A percentile compares a stretch with the other conserved stretches of the same genome.
phyloP scores from a whole-genome alignment of 495 filamentous ascomycete species.

The Podospora pseudocomata region DNA sequence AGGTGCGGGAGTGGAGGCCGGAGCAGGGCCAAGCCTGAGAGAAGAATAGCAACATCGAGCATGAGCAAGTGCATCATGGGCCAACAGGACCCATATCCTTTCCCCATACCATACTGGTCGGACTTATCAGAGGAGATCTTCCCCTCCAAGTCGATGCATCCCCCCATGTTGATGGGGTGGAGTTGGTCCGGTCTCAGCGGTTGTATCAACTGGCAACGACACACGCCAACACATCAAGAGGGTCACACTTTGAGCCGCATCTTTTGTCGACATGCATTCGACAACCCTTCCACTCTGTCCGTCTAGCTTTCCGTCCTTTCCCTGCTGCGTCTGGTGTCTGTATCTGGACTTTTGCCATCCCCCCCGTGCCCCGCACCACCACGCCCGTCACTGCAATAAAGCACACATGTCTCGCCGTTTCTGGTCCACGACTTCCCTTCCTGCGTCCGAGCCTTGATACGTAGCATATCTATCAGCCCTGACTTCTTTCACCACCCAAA shows the following conservation, averaged over 20 bases:
- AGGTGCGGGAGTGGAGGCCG: slow-evolving; percentile 9
- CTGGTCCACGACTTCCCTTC: slow-evolving; percentile 41
- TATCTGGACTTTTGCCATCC: slow-evolving; percentile 44
- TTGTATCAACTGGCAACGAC: slow-evolving; percentile 76
- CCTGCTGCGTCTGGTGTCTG: slow-evolving; percentile 39
- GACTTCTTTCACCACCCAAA: slow-evolving; percentile 29
- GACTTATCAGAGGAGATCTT: slow-evolving; percentile 47
- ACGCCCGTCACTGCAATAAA: slow-evolving; percentile 56
- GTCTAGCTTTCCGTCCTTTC: slow-evolving; percentile 45
- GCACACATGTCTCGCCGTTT: slow-evolving; percentile 59
- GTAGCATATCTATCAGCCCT: slow-evolving; percentile 47
- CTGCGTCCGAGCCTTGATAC: slow-evolving; percentile 48
- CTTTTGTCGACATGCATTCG: slow-evolving; percentile 49
- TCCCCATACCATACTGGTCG: slow-evolving; percentile 37
- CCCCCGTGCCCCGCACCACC: slow-evolving; percentile 45
- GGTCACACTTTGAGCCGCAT: slow-evolving; percentile 62
- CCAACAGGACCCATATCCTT: slow-evolving; percentile 33
- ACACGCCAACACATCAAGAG: slow-evolving; percentile 90
- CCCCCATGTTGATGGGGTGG: slow-evolving; percentile 54
- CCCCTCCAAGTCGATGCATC: slow-evolving; percentile 43
- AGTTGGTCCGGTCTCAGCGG: slow-evolving; percentile 56
- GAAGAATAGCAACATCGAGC: slow-evolving; percentile 34
- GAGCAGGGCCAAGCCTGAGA: slow-evolving; percentile 8
- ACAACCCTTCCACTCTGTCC: slow-evolving; percentile 45
- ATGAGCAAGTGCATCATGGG: slow-evolving; percentile 41